Evolutionary conservation across 345 rosid genomes (phyloP).

Genomic region (Boechera divaricarpa): DNA sequence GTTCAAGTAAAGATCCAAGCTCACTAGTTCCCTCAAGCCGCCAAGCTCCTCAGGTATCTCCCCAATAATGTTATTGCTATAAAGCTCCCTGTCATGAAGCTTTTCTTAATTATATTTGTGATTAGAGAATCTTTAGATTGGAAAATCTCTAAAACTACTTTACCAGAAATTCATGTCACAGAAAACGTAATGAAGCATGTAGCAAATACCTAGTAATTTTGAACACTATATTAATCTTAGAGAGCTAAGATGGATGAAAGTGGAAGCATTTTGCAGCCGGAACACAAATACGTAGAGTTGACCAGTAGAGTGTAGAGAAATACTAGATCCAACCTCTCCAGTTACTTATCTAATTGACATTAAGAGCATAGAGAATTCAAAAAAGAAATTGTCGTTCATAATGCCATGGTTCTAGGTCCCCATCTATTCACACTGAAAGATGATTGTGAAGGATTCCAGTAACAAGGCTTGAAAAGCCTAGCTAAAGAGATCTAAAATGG

Average conservation of each 20-base stretch:
- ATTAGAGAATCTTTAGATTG: not conserved
- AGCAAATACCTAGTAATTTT: not conserved
- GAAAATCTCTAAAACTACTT: slow-evolving; percentile 1
- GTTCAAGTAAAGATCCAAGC: slow-evolving; percentile 89
- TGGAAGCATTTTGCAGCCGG: not conserved
- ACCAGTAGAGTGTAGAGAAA: not conserved
- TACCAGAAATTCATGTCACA: not conserved
- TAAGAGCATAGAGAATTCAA: not conserved
- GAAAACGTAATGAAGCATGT: not conserved
- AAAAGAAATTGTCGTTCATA: not conserved
- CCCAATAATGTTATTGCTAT: slow-evolving; percentile 70
- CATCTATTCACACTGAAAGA: not conserved
- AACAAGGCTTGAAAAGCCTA: not conserved
- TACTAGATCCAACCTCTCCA: not conserved
- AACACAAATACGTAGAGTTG: not conserved
- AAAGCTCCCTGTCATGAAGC: slow-evolving; percentile 70
- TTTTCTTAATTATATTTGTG: slow-evolving; percentile 1
- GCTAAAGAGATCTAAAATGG: not conserved
- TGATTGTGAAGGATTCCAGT: not conserved
- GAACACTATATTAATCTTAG: not conserved
- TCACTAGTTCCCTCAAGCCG: slow-evolving; percentile 65
- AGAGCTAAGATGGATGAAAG: slow-evolving; percentile 22
- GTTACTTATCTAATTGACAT: not conserved
- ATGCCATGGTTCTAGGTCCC: not conserved
- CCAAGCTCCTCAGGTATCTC: slow-evolving; percentile 76